phyloP scores from a whole-genome alignment of 371 early-diverging fungal species.

The Capillidium rhysosporum region DNA sequence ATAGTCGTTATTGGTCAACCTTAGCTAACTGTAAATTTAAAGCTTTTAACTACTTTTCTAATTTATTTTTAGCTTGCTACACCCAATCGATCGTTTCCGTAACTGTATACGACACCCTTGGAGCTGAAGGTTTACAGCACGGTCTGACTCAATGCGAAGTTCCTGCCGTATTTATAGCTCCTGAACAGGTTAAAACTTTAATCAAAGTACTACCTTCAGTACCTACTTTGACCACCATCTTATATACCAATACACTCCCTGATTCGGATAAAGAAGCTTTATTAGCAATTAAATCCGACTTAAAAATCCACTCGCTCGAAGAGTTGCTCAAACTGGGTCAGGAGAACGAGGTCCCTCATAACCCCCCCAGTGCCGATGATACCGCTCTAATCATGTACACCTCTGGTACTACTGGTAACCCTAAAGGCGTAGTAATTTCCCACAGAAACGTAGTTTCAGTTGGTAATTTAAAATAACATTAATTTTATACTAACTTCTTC shows the following conservation, averaged over 20 bases:
- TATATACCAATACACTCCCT: constrained; percentile 50
- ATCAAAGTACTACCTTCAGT: constrained; percentile 31
- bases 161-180: constrained; percentile 52
- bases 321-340: constrained; percentile 39
- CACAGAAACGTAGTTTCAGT: constrained; percentile 68
- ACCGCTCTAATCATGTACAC: constrained; percentile 91
- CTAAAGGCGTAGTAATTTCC: constrained; percentile 77
- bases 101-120: constrained; percentile 78
- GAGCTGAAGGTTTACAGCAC: constrained; percentile 64
- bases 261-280: constrained; percentile 21
- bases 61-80: constrained; percentile 24
- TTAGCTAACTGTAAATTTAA: not conserved
- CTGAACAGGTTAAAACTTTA: constrained; percentile 57
- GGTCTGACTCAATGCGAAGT: constrained; percentile 74
- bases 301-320: constrained; percentile 27
- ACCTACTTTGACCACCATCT: constrained; percentile 41
- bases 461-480: constrained; percentile 15
- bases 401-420: constrained; percentile 80
- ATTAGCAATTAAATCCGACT: constrained; percentile 13
- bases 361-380: constrained; percentile 48
- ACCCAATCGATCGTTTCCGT: constrained; percentile 54
- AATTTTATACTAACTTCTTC: constrained; percentile 2
- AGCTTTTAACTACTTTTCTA: not conserved
- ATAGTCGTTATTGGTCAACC: constrained; percentile 4
- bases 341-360: constrained; percentile 31